Conservation (phyloP, 805 yeast genomes). For the Wickerhamomyces rabaulensis region DNA sequence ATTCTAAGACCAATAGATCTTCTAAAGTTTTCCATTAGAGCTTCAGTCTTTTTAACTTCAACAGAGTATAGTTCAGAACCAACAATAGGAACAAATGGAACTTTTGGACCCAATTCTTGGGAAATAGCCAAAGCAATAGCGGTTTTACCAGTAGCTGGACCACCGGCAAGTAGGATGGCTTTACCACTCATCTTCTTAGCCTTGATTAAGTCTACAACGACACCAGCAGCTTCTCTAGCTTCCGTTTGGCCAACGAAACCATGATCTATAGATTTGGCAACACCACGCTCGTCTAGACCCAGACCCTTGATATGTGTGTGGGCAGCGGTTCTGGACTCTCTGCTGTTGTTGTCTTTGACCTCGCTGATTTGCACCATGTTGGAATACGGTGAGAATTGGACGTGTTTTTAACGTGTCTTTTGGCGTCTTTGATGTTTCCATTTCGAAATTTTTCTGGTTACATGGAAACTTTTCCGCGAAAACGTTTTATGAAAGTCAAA, state of each 20-base stretch:
- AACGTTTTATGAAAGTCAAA: neutral
- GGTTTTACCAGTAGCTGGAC: conserved; percentile 98
- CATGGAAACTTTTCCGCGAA: neutral
- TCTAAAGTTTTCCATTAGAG: conserved; percentile 93
- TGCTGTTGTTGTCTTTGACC: conserved; percentile 48
- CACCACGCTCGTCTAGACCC: conserved; percentile 87
- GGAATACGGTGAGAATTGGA: neutral
- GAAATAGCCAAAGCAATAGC: conserved; percentile 95
- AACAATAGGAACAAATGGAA: conserved; percentile 95
- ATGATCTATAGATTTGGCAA: conserved; percentile 79
- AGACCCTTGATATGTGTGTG: conserved; percentile 96
- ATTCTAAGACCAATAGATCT: conserved; percentile 94
- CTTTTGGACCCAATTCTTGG: conserved; percentile 94
- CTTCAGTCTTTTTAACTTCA: conserved; percentile 96
- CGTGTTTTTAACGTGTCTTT: neutral
- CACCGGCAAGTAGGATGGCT: conserved; percentile 94
- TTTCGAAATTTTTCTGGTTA: neutral
- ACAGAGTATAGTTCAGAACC: conserved; percentile 92
- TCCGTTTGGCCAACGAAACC: conserved; percentile 74
- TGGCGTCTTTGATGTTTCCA: neutral
- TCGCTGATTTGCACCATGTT: conserved; percentile 75
- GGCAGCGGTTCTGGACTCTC: conserved; percentile 80
- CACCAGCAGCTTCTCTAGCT: conserved; percentile 90
- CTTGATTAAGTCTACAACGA: conserved; percentile 88
- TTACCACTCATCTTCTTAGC: conserved; percentile 91